Evolutionary conservation across 345 rosid species (phyloP).

Genomic region (Lepidium africanum): DNA sequence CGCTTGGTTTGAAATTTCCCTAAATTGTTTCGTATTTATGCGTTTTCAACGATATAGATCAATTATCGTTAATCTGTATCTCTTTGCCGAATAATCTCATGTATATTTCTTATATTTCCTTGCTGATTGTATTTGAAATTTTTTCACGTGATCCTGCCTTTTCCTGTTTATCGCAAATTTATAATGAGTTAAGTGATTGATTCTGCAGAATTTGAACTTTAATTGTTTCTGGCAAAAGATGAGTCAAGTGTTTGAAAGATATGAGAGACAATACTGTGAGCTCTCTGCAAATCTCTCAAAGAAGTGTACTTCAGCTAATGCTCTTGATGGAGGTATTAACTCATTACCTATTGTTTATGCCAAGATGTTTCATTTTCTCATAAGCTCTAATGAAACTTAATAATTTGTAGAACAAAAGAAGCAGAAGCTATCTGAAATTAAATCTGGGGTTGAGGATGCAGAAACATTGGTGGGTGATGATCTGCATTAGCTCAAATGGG

Average conservation of each 20-base stretch:
- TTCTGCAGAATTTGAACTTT: not conserved
- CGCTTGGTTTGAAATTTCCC: not conserved
- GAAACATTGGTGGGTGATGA: slow-evolving; percentile 52
- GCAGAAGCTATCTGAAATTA: slow-evolving; percentile 65
- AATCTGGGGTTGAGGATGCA: slow-evolving; percentile 58
- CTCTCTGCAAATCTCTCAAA: slow-evolving; percentile 45
- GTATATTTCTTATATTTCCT: too few relatives aligned
- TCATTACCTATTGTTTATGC: not conserved
- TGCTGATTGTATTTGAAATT: too few relatives aligned
- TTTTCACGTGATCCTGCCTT: too few relatives aligned
- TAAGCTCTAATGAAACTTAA: not conserved
- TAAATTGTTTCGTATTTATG: not conserved
- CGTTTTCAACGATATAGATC: not conserved
- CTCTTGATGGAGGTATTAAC: slow-evolving; percentile 42
- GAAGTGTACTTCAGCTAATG: slow-evolving; percentile 39
- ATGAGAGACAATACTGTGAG: slow-evolving; percentile 51
- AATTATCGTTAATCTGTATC: not conserved
- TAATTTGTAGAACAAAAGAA: slow-evolving; percentile 57
- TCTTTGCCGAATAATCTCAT: not conserved
- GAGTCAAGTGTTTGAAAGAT: slow-evolving; percentile 48
- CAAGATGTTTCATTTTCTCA: not conserved
- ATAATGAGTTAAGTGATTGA: not conserved
- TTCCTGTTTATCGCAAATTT: too few relatives aligned
- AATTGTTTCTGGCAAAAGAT: slow-evolving; percentile 20
- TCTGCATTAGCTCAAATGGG: not conserved